Evolutionary conservation across 1,139 yeast genomes (phyloP), one percentile per base, ranked within the genome.

Genomic region (Debaryomyces robertsiae): DNA sequence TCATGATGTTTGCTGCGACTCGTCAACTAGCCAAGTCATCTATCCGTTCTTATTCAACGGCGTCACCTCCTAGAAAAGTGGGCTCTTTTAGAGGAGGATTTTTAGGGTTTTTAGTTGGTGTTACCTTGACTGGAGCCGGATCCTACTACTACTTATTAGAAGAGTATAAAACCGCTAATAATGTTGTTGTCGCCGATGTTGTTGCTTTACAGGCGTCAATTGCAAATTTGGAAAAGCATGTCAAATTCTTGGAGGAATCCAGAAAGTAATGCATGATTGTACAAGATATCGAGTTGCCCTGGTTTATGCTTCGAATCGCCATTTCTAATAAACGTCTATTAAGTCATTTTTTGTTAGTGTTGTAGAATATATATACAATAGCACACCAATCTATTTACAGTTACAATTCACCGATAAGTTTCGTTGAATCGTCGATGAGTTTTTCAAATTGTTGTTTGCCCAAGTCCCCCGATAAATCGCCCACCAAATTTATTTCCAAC

Each of bases 71-170:
- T 51, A 72, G 65, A 49, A 72, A 63, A 50, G 70, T 78, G 11
- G 84, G 85, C 9, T 79, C 82, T 27, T 69, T 84, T 53, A 79
- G 82, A 58, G 90, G 88, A 10, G 85, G 85, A 3, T 63, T 83
- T 39, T 63, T 83, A 41, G 96, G 96, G 2, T 88, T 88, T 62
- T 73, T 88, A 45, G 70, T 83, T 29, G 96, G 96, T 34, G 85
- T 84, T 32, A 73, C 88, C 17, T 62, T 74, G 47, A 84, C 95
- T 18, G 93, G 95, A 2, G 78, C 77, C 41, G 87, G 79, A 7
- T 82, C 93, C 9, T 88, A 87, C 68, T 84, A 80, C 62, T 88
- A 86, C 63, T 71, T 87, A 50, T 67, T 87, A 45, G 94, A 86
- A 54, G 88, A 85, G 61, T 86, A 85, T 73, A 81, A 84, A 57